Base-by-base conservation (phyloP, 176 grass and related monocot genomes). In the Carex pumila region DNA sequence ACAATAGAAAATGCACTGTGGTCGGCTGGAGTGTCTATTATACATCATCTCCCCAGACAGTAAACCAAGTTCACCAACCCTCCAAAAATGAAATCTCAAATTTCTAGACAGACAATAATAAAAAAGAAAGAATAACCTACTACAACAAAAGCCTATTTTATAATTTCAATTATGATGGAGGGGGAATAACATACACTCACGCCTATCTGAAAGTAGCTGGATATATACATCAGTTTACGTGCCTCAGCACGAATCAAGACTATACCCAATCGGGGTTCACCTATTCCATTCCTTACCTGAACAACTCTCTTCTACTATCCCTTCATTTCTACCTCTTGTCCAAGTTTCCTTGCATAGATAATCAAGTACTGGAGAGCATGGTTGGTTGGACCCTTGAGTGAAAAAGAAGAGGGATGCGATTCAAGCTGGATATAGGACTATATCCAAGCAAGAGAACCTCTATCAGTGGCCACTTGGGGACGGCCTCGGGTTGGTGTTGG, bases 401-500 rank as follows among this genome's bases (percentile, higher is more conserved):
- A 61, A 74, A 49, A 47, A 19, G 56, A 87, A 12, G 67, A 63
- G 58, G 43, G 47, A 81, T 56, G 19, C 31, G 8, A 53, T 78
- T 53, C 36, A 71, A 87, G 50, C 17, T 82, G 75, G n/a, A 18
- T 73, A 8, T 83, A 43, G 83, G 34, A 87, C 67, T 99, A 96
- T 88, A 99, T 99, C 97, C 97, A 99, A 63, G 97, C 97, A 64
- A 96, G 91, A 87, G 93, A 90, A 60, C 93, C 91, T 87, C 93
- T 86, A 86, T 99, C 97, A 55, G 92, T 94, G 61, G 89, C 91
- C 84, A 87, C 85, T 87, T 94, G 97, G 17, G 97, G 91, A 39
- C 97, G 97, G 56, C 93, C 97, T 86, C 97, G 89, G 37, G 97
- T 99, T 52, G 97, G 97, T 25, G 97, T 99, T 66, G 97, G 81